A percentile compares a stretch with the other conserved stretches of the same genome.
phyloP scores from a whole-genome alignment of 495 filamentous ascomycete genomes.

The Monascus purpureus region DNA sequence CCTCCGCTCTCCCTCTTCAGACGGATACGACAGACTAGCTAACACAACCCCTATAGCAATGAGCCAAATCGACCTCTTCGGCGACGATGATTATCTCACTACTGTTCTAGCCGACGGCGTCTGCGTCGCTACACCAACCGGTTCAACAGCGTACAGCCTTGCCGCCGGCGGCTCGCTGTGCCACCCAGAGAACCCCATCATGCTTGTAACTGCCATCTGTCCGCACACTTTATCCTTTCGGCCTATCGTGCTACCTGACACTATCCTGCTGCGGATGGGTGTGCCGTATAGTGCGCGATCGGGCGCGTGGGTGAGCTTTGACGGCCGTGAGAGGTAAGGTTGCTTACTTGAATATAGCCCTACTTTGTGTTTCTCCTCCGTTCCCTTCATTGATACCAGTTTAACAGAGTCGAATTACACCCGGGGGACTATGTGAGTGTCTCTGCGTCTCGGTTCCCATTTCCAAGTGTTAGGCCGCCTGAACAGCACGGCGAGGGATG shows the following conservation, averaged over 20 bases:
- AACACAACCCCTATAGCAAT: constrained; percentile 42
- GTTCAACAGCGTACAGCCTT: constrained; percentile 93
- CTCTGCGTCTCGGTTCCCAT: constrained; percentile 81
- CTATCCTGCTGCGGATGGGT: constrained; percentile 78
- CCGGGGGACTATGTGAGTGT: constrained; percentile 96
- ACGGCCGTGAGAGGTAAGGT: constrained; percentile 65
- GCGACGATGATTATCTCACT: constrained; percentile 89
- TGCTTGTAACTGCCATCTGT: constrained; percentile 89
- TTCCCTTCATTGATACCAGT: constrained; percentile 2
- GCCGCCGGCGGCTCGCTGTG: constrained; percentile 90
- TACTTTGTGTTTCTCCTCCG: not conserved
- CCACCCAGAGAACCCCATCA: constrained; percentile 93
- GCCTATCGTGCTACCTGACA: constrained; percentile 89
- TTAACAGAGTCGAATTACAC: constrained; percentile 55
- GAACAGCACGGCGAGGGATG: constrained; percentile 73
- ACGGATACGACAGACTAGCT: no score
- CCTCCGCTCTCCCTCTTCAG: constrained; percentile 7
- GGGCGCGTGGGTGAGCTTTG: constrained; percentile 91
- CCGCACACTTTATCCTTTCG: constrained; percentile 93
- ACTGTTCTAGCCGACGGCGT: constrained; percentile 77
- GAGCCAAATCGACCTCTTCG: constrained; percentile 81
- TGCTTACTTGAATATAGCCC: not conserved
- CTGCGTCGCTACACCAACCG: constrained; percentile 83
- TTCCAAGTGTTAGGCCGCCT: constrained; percentile 71
- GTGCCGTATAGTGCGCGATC: constrained; percentile 88